phyloP scores from a whole-genome alignment of 345 rosid genomes.

The Euphorbia lathyris region DNA sequence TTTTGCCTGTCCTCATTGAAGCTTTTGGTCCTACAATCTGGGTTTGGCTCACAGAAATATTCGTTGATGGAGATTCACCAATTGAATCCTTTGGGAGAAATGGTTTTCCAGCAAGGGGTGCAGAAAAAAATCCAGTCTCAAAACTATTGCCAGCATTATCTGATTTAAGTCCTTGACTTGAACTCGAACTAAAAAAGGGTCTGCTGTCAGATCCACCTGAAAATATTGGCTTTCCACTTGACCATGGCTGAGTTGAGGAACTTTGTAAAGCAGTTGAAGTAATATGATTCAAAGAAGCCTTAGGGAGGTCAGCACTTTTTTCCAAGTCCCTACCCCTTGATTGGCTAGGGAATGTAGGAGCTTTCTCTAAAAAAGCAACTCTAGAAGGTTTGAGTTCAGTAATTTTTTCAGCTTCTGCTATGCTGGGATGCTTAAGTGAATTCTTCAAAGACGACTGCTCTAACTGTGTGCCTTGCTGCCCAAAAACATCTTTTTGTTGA shows the following conservation, averaged over 20 bases:
- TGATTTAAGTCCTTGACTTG: constrained; percentile 31
- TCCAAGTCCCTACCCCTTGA: constrained; percentile 25
- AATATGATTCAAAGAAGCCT: constrained; percentile 29
- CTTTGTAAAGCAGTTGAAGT: constrained; percentile 35
- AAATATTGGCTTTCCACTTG: constrained; percentile 36
- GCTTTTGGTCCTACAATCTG: constrained; percentile 29
- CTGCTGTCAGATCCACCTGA: constrained; percentile 31
- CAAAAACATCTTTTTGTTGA: constrained; percentile 30
- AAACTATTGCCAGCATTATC: constrained; percentile 27
- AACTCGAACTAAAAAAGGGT: constrained; percentile 32
- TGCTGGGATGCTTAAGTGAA: constrained; percentile 21
- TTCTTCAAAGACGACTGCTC: constrained; percentile 38
- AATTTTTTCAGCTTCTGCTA: constrained; percentile 35
- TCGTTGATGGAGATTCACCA: constrained; percentile 28
- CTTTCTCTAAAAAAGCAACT: constrained; percentile 35
- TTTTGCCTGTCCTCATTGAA: constrained; percentile 37
- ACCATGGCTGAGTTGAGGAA: constrained; percentile 40
- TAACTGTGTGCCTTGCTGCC: constrained; percentile 34
- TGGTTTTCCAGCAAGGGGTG: constrained; percentile 40
- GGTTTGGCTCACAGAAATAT: constrained; percentile 30
- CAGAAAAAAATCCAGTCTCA: constrained; percentile 33
- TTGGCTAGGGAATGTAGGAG: constrained; percentile 28
- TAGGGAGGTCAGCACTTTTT: constrained; percentile 29
- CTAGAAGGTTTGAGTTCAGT: constrained; percentile 30
- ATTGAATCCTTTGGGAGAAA: constrained; percentile 31